Evolutionary conservation across 164 flowering plant species (phyloP), one percentile per base, ranked within the genome.

Genomic region (Vitis riparia): DNA sequence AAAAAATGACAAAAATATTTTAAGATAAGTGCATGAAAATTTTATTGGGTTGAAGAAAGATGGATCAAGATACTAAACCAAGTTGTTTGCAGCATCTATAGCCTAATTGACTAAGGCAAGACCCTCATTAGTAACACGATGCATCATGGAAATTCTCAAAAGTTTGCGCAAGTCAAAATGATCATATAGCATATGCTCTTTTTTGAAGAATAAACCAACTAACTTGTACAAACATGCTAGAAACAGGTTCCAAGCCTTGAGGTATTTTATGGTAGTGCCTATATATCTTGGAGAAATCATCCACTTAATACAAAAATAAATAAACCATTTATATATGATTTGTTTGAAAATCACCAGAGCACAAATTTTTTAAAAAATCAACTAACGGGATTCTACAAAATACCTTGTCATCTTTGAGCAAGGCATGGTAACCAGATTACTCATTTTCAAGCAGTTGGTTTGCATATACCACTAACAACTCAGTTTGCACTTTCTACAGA

Each of bases 331-430:
- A 37, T 37, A 37, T 37, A 37, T 37, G 6, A 6, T 6, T 37
- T 37, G 44, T 37, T 37, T 37, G 7, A 37, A 37, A 37, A 37
- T 37, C 2, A 0, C 44, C 5, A 23, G 0, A 23, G 27, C 27
- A 23, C 27, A 23, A 23, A 23, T 23, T 23, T 23, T 23, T 23
- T 23, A 1, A 1, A 15, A 17, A 17, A 23, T 23, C 27, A 23
- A 23, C 27, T 23, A 23, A 23, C 0, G 1, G 2, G 27, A 23
- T 23, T 23, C 27, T 15, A 11, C 11, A 70, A 37, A 30, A 23
- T 69, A 89, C 94, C 88, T 86, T 89, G 74, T 88, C 91, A 78
- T 86, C 90, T 76, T 82, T 78, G 13, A 90, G 88, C 74, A 90
- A 81, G 0, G 84, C 88, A 71, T 71, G 84, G 61, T 91, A 90